Conservation (phyloP, 192 early-diverging fungal species). For the Backusella luteola region DNA sequence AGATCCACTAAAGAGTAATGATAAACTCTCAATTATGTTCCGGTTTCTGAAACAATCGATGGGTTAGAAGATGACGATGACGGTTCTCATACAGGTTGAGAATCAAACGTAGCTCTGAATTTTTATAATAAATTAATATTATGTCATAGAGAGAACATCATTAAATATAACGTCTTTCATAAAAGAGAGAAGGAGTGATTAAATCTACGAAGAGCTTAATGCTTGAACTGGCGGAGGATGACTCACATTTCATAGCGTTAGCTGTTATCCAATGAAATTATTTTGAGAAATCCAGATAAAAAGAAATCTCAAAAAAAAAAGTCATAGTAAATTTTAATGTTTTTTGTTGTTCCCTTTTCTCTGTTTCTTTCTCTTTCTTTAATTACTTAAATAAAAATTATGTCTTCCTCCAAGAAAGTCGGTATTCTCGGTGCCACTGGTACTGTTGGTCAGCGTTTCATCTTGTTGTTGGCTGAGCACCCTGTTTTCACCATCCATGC, state of each 20-base stretch:
- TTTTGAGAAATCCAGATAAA: neutral
- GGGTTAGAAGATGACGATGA: neutral
- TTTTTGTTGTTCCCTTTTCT: neutral
- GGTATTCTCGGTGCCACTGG: constrained; percentile 97
- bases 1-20: neutral
- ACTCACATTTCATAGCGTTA: constrained; percentile 1
- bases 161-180: neutral
- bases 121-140: neutral
- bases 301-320: neutral
- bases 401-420: constrained; percentile 50
- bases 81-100: neutral
- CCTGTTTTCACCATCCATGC: constrained; percentile 85
- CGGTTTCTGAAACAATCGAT: neutral
- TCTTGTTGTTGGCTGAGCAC: constrained; percentile 83
- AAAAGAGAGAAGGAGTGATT: neutral
- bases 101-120: neutral
- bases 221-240: neutral
- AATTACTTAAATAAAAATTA: neutral
- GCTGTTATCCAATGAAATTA: constrained; percentile 1
- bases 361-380: constrained; percentile 11
- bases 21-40: neutral
- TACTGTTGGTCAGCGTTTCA: constrained; percentile 98
- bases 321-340: neutral
- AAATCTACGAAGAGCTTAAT: neutral
- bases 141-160: neutral